These are phyloP conservation scores for Ceriops tagal DNA, from an alignment of 345 rosid species.

Conservation along the genomic window DNA sequence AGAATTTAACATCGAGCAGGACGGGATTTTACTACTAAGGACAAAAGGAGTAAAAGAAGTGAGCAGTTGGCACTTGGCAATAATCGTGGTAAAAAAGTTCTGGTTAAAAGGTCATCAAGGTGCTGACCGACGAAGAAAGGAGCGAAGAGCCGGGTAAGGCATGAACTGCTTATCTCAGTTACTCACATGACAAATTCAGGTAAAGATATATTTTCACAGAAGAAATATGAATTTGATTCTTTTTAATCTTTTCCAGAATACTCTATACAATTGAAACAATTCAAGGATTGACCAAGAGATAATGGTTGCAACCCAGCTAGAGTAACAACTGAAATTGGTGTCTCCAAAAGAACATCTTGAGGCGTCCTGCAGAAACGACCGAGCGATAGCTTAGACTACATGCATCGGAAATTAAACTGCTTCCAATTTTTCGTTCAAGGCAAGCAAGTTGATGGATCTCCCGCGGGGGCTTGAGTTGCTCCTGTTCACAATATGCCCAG, in stretches of 20 bases:
- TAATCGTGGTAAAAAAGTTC: too few species aligned
- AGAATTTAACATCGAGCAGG: too few species aligned
- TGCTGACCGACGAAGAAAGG: background rate
- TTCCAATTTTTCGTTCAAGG: conserved; percentile 8
- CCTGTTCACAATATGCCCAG: too few species aligned
- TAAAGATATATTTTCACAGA: background rate
- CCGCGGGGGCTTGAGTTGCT: too few species aligned
- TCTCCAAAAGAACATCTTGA: background rate
- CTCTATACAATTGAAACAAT: background rate
- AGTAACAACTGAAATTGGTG: background rate
- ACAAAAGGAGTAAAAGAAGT: too few species aligned
- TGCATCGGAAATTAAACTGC: background rate
- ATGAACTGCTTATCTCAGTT: background rate
- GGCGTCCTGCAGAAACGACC: too few species aligned
- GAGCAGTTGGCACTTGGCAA: too few species aligned
- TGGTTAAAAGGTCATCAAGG: background rate
- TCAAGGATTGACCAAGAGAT: too few species aligned
- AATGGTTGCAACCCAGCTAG: too few species aligned
- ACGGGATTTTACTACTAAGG: too few species aligned
- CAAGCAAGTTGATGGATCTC: too few species aligned
- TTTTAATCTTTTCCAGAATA: background rate
- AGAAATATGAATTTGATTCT: background rate
- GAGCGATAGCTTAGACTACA: too few species aligned
- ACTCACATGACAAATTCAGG: background rate
- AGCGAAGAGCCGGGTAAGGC: background rate